These are phyloP conservation scores for Trichosporon sp. DNA, from an alignment of 1,284 basidiomycete species.

Conservation along the genomic window DNA sequence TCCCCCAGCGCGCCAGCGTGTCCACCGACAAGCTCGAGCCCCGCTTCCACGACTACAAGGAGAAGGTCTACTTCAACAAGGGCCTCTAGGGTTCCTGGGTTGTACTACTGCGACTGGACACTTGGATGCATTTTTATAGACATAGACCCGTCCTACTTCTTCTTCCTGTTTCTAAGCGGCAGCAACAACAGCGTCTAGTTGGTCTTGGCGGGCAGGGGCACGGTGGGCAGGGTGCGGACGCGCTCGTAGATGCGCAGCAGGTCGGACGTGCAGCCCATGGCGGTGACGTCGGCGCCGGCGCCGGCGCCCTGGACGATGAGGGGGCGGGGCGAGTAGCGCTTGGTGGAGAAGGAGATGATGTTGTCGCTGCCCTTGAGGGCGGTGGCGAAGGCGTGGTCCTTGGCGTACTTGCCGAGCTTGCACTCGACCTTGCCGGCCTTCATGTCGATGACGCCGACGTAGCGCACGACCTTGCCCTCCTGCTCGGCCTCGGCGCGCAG, in stretches of 20 bases:
- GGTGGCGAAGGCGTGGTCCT: constrained; percentile 87
- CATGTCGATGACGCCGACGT: constrained; percentile 91
- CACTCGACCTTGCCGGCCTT: constrained; percentile 71
- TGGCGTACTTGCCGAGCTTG: constrained; percentile 83
- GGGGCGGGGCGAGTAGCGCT: constrained; percentile 75
- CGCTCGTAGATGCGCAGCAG: constrained; percentile 48
- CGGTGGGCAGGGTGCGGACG: constrained; percentile 17
- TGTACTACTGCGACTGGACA: too few species aligned
- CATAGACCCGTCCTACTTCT: not conserved
- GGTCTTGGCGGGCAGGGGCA: not conserved
- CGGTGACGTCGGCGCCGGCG: constrained; percentile 93
- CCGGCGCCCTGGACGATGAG: constrained; percentile 93
- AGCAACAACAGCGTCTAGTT: too few species aligned
- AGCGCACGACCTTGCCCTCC: constrained; percentile 79
- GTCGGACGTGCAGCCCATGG: constrained; percentile 76
- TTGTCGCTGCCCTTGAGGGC: constrained; percentile 94
- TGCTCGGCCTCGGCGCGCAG: constrained; percentile 70
- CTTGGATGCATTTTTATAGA: not conserved
- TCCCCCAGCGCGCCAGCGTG: constrained; percentile 53
- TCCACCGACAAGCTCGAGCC: constrained; percentile 47
- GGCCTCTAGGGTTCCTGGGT: constrained; percentile 43
- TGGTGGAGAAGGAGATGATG: constrained; percentile 94
- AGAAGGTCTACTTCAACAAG: constrained; percentile 55
- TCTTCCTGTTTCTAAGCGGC: too few species aligned
- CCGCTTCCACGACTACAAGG: constrained; percentile 40